Conservation (phyloP, 495 filamentous ascomycete species). For the Parachaetomium inaequale region DNA sequence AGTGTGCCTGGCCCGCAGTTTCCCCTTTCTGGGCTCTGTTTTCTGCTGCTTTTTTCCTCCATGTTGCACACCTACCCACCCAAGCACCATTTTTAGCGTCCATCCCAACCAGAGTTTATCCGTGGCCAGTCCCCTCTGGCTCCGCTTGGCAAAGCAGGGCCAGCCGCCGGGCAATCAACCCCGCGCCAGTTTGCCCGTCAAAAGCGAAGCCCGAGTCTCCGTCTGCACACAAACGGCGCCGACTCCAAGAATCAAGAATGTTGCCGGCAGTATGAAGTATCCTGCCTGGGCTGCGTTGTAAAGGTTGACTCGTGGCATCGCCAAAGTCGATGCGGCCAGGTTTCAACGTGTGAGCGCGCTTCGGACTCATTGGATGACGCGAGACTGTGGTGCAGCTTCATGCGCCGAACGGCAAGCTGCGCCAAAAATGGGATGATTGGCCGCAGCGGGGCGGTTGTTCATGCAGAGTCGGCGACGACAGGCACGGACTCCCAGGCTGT, state of each 20-base stretch:
- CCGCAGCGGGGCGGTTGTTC: neutral
- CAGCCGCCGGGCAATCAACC: neutral
- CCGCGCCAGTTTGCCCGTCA: neutral
- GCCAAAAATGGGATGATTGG: conserved; percentile 5
- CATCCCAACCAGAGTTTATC: neutral
- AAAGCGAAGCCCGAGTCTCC: too few relatives aligned
- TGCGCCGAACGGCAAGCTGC: neutral
- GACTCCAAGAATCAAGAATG: too few relatives aligned
- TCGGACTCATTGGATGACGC: conserved; percentile 12
- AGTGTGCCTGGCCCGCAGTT: neutral
- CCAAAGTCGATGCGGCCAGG: neutral
- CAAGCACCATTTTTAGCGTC: neutral
- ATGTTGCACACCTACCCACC: neutral
- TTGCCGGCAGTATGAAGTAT: too few relatives aligned
- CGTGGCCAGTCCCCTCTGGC: neutral
- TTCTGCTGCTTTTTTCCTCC: too few relatives aligned
- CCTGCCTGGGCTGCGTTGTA: too few relatives aligned
- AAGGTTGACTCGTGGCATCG: neutral
- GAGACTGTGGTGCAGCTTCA: conserved; percentile 7
- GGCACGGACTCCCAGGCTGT: neutral
- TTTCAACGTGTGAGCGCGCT: conserved; percentile 1
- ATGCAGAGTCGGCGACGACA: conserved; percentile 7
- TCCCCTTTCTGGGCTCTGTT: neutral
- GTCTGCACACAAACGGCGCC: too few relatives aligned
- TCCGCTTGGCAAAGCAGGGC: neutral